Conservation (phyloP, 495 filamentous ascomycete genomes). For the Pseudomonodictys pantanalensis region DNA sequence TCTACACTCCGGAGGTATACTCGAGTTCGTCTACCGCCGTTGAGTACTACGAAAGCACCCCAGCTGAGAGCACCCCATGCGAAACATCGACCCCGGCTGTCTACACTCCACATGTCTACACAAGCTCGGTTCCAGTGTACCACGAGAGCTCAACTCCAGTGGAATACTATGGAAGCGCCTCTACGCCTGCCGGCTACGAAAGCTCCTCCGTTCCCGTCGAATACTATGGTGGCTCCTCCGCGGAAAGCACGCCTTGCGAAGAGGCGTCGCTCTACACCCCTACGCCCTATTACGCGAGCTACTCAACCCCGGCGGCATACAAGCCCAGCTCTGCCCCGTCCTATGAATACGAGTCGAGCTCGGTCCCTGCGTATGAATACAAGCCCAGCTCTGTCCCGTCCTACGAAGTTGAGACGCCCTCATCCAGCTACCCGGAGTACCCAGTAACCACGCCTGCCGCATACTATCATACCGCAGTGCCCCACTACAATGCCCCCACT, state of each 20-base stretch:
- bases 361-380: neutral
- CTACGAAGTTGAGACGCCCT: neutral
- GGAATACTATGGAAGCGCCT: neutral
- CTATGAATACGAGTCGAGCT: neutral
- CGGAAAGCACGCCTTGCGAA: neutral
- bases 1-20: neutral
- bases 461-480: neutral
- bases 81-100: neutral
- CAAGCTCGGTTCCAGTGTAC: no score
- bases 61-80: slow-evolving; percentile 8
- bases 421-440: neutral
- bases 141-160: neutral
- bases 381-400: neutral
- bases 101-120: neutral
- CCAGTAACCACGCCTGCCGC: neutral
- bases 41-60: neutral
- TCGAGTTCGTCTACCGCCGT: neutral
- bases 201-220: neutral
- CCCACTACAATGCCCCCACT: neutral
- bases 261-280: neutral
- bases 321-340: neutral
- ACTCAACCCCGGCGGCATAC: neutral
- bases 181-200: no score
- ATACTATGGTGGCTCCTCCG: neutral
- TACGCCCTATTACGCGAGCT: neutral